Evolutionary conservation across 139 green algal species (phyloP), one percentile per base, ranked within the genome.

Genomic region (Gonium pectorale): DNA sequence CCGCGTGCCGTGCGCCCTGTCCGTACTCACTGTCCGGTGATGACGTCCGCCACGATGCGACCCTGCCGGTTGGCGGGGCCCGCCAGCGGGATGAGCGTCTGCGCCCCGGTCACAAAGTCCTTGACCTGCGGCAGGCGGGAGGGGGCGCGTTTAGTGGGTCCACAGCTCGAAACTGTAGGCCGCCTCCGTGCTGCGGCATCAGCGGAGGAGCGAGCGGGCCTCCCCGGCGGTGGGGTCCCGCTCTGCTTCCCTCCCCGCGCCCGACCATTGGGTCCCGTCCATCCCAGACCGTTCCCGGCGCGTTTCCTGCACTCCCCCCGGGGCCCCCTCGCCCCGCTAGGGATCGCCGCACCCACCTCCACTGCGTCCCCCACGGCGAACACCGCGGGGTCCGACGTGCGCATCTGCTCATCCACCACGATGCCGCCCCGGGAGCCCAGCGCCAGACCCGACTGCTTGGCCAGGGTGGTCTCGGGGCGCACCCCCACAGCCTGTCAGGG

Each of bases 61-160:
- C 88, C 88, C 75, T 92, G 88, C 26, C 85, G 80, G 83, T 93
- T 93, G 70, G 90, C 90, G 7, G 90, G 90, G 11, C 90, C 90
- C 5, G 90, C 90, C 63, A 93, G 73, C 6, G 90, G 88, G 31
- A 92, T 81, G 35, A 92, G 79, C 24, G 79, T 86, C 33, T 81
- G 56, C 80, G 89, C 68, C 9, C 83, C 79, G 15, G 90, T 93
- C 51, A 93, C 86, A 38, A 69, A 91, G 73, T 93, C 88, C 67
- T 85, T 87, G 3, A 89, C 60, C 77, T 83, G 75, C 41, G 49
- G 70, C n/a, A 41, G 9, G 8, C 6, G 24, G 19, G 22, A n/a
- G 56, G 19, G 56, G 56, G 56, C 19, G 56, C 22, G 6, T 35
- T 33, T n/a, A n/a, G 56, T 64, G 24, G n/a, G n/a, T n/a, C n/a